These are phyloP conservation scores for Gelatoporia subvermispora DNA, from an alignment of 768 basidiomycete genomes.

Conservation along the genomic window DNA sequence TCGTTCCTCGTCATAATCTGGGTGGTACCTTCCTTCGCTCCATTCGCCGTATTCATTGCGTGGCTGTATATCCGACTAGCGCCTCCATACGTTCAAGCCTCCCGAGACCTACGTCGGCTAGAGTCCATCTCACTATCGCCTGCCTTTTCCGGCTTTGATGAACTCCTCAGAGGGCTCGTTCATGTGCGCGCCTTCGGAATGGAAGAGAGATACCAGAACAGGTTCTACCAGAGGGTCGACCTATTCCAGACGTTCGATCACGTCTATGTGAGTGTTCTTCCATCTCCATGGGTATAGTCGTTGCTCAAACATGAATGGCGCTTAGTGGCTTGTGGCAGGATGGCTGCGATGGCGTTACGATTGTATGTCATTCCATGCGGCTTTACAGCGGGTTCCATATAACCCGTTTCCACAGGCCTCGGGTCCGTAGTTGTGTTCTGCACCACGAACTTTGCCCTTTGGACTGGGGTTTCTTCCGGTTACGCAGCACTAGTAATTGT, in stretches of 20 bases:
- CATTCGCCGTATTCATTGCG: conserved; percentile 63
- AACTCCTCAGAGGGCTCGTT: conserved; percentile 58
- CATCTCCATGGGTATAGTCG: background rate
- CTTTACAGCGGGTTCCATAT: background rate
- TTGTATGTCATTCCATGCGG: conserved; percentile 33
- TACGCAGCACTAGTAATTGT: conserved; percentile 68
- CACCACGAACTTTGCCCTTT: conserved; percentile 65
- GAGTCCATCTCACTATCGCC: conserved; percentile 67
- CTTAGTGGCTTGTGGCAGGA: conserved; percentile 60
- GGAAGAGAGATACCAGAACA: conserved; percentile 61
- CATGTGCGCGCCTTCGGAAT: conserved; percentile 71
- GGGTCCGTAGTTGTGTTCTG: conserved; percentile 68
- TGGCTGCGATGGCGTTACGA: conserved; percentile 77
- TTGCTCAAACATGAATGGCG: background rate
- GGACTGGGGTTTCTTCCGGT: conserved; percentile 51
- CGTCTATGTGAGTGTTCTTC: conserved; percentile 47
- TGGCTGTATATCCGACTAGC: conserved; percentile 64
- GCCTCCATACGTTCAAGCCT: conserved; percentile 54
- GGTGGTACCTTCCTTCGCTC: conserved; percentile 59
- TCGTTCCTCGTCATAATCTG: conserved; percentile 62
- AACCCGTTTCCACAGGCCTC: conserved; percentile 36
- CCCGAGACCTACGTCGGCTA: conserved; percentile 62
- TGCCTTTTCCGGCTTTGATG: conserved; percentile 70
- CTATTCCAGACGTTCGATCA: conserved; percentile 71
- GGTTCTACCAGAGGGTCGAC: conserved; percentile 53